Base-by-base conservation (phyloP, 495 filamentous ascomycete genomes). In the Emericellopsis terricola region DNA sequence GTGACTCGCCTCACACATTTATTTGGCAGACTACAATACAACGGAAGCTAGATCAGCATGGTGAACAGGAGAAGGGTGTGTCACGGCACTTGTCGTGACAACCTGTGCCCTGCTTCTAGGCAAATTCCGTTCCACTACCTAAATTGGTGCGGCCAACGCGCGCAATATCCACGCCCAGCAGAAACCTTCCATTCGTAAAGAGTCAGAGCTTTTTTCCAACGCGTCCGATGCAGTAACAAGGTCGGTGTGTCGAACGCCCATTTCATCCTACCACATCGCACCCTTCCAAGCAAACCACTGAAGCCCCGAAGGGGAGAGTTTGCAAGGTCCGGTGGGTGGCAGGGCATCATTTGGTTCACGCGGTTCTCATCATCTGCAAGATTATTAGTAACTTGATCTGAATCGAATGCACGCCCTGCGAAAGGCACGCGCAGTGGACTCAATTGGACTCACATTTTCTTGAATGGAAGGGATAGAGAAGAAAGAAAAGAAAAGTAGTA, bases 161-260 rank as follows among this genome's bases (percentile, higher is more conserved):
- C n/a, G n/a, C n/a, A n/a, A n/a, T n/a, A n/a, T n/a, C n/a, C n/a
- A n/a, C n/a, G n/a, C n/a, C n/a, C n/a, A n/a, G n/a, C n/a, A 41
- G 28, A 44, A 36, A 31, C 32, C 46, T 50, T 51, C 51, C 47
- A 41, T 26, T 36, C 47, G 52, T 50, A 47, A 60, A 48, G 49
- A 49, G 51, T 96, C 89, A 96, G 89, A 96, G 84, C 21, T 84
- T 93, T 82, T 83, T 76, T 71, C 79, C 68, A 75, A 80, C 69
- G 85, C 91, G 87, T 93, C 78, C 85, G 84, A 80, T 62, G 48
- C 21, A 35, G 19, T 80, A 91, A 94, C 81, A 94, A 93, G 86
- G 73, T 76, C 62, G 49, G 68, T 94, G 89, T 94, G 89, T 82
- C 86, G 84, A 85, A 93, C 91, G 82, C 91, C 71, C 68, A 78